These are phyloP conservation scores for Drosera spatulata DNA, from an alignment of 179 eudicot species.

Conservation along the genomic window DNA sequence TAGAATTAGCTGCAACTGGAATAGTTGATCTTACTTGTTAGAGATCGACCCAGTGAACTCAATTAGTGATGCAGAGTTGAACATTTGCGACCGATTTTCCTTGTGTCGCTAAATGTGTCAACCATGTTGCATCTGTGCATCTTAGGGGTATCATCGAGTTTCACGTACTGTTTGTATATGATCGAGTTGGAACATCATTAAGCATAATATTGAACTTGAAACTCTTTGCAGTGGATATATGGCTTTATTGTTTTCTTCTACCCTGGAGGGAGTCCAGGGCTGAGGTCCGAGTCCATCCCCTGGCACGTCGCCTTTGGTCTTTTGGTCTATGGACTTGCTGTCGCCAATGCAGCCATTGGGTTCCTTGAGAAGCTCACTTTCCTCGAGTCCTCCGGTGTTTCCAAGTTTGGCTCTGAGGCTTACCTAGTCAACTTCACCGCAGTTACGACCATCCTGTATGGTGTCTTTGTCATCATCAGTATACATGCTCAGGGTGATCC, in stretches of 20 bases:
- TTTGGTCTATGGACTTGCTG: slow-evolving; percentile 55
- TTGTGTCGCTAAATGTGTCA: too few species aligned
- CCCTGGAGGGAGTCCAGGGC: slow-evolving; percentile 50
- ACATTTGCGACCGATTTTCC: too few species aligned
- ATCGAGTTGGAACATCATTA: too few species aligned
- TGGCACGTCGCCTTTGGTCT: slow-evolving; percentile 72
- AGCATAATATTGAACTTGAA: too few species aligned
- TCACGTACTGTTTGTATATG: too few species aligned
- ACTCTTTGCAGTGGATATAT: slow-evolving; percentile 58
- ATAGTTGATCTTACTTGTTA: too few species aligned
- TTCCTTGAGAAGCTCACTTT: slow-evolving; percentile 92
- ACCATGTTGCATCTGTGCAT: too few species aligned
- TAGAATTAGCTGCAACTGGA: too few species aligned
- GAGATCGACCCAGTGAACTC: too few species aligned
- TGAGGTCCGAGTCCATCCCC: slow-evolving; percentile 65
- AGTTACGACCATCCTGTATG: slow-evolving; percentile 48
- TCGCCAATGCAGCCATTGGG: slow-evolving; percentile 66
- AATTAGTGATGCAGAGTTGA: too few species aligned
- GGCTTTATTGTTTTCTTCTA: slow-evolving; percentile 78
- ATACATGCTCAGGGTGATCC: slow-evolving; percentile 8
- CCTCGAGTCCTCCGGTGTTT: slow-evolving; percentile 49
- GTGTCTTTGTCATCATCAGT: slow-evolving; percentile 54
- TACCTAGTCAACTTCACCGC: slow-evolving; percentile 87
- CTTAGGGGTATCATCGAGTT: too few species aligned
- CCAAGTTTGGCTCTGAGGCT: slow-evolving; percentile 76